These are phyloP conservation scores for Corylus avellana DNA, from an alignment of 306 rosid genomes.

Conservation along the genomic window DNA sequence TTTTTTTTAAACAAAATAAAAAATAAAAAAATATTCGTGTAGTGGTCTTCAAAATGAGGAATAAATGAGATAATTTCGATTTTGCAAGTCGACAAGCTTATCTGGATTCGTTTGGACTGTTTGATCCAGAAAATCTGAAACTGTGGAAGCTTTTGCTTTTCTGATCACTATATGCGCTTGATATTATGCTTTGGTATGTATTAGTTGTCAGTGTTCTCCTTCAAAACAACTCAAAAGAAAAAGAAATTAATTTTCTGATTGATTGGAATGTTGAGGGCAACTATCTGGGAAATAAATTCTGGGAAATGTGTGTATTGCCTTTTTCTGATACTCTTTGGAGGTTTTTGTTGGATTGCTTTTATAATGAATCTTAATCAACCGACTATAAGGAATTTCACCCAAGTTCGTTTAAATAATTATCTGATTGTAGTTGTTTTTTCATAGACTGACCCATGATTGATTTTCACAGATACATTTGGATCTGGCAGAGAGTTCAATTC, in stretches of 20 bases:
- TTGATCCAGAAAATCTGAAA: background rate
- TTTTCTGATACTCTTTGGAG: background rate
- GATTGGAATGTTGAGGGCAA: background rate
- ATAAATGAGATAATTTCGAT: background rate
- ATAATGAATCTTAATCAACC: too few species aligned
- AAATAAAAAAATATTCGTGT: background rate
- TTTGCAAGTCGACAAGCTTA: background rate
- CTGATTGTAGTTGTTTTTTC: background rate
- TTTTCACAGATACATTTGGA: conserved; percentile 13
- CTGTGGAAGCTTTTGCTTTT: background rate
- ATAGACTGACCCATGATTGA: background rate
- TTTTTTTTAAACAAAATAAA: background rate
- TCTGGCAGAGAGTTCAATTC: conserved; percentile 9
- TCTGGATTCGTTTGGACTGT: background rate
- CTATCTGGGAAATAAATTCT: background rate
- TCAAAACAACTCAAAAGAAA: background rate
- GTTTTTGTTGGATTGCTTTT: too few species aligned
- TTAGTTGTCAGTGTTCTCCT: background rate
- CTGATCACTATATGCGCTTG: background rate
- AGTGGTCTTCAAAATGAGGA: background rate
- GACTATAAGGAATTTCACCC: too few species aligned
- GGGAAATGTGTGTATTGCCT: background rate
- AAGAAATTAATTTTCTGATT: background rate
- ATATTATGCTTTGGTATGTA: background rate
- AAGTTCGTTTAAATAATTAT: too few species aligned